Base-by-base conservation (phyloP, 2,329 filamentous ascomycete species). In the Alternaria arborescens region DNA sequence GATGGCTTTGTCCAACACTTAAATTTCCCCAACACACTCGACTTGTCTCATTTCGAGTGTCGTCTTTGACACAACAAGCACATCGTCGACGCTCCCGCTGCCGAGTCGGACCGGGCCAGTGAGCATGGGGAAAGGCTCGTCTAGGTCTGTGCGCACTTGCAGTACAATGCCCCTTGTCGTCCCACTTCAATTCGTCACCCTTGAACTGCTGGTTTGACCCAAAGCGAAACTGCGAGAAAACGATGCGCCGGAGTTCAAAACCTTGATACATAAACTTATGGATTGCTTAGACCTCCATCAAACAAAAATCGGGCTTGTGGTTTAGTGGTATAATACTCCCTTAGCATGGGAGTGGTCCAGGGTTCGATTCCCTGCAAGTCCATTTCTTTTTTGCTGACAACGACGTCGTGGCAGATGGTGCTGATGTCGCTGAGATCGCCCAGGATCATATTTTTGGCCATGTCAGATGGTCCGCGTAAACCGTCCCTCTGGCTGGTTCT, bases 311-410 rank as follows among this genome's bases (percentile, higher is more conserved):
- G 55, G 55, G 55, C 55, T 58, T 51, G 55, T 58, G 55, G 55
- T 58, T 58, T 58, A 58, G 55, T 58, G 55, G 55, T 58, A 58
- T 58, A 52, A 53, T 52, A 58, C 55, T 58, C 48, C 55, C 48
- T 53, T 52, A 58, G 48, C 47, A 58, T 59, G 56, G 56, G 56
- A 59, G 51, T 59, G 56, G 56, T 59, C 56, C 56, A 44, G 56
- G 44, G 57, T 60, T 60, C 57, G 57, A 60, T 60, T 60, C 57
- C 52, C 57, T 46, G 57, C 57, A 40, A 60, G 57, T 60, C 57
- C 57, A 60, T 14, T 8, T 47, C 7, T 18, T 36, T 50, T 50
- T 38, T 32, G 24, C 30, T 0, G 24, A 0, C 24, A 26, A 26
- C 24, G 24, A 26, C 24, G 24, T 7, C 7, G 24, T 26, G 24